Evolutionary conservation across 169 alveolate genomes (phyloP), one percentile per base, ranked within the genome.

Genomic region (Plasmodium reichenowi): DNA sequence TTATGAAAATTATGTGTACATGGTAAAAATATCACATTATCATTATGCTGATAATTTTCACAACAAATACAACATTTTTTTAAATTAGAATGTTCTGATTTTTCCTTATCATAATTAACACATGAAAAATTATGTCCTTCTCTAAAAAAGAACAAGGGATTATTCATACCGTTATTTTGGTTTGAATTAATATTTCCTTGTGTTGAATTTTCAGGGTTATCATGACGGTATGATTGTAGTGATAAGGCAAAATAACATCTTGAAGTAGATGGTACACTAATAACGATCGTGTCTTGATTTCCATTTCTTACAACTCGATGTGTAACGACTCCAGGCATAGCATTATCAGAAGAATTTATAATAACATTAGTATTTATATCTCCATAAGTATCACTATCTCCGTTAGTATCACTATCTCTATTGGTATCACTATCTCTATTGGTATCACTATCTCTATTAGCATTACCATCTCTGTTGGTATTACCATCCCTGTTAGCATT

Each of bases 21-120:
- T 7, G 89, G 89, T 20, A 76, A 76, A 32, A 76, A 76, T 47
- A 76, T 76, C 22, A 76, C 45, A 45, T 74, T 20, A 24, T 76
- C 89, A 56, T 76, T 76, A 68, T 76, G 89, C 22, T 64, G 22
- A 68, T 76, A 76, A 76, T 76, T 76, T 76, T 76, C 89, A 68
- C 50, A 76, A 66, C 89, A 76, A 47, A 76, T 76, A 43, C 78
- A 76, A 59, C 89, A 76, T 45, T 50, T 45, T 76, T 76, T 76
- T 48, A 76, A 76, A 24, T 76, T 76, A 68, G 64, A 64, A 32
- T 76, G 64, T 38, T 76, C 59, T 58, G 29, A 48, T 76, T 48
- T 76, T 45, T 76, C 26, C 48, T n/a, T 64, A 50, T 76, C 89
- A 76, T 64, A 76, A 52, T 45, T 66, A 32, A 76, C 89, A 38